phyloP scores from a whole-genome alignment of 169 alveolate genomes.

The Plasmodium inui region DNA sequence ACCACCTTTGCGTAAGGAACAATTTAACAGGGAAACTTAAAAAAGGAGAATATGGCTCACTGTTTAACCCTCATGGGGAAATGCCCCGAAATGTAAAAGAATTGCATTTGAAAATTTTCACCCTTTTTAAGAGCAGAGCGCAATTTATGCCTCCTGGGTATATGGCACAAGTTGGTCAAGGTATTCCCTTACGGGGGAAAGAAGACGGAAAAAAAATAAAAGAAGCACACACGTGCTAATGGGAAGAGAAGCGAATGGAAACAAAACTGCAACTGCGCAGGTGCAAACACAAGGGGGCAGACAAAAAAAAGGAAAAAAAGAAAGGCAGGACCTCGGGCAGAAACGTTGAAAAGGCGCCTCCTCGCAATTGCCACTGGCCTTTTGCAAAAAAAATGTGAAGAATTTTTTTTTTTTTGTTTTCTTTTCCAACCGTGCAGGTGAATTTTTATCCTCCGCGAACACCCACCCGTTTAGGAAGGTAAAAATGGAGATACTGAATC shows the following conservation, averaged over 20 bases:
- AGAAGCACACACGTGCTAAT: slow-evolving; percentile 5
- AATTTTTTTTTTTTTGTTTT: neutral
- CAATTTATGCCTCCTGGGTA: neutral
- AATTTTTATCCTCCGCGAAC: neutral
- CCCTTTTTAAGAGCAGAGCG: neutral
- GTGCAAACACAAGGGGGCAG: neutral
- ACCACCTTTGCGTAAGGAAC: neutral
- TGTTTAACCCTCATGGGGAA: neutral
- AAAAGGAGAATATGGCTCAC: neutral
- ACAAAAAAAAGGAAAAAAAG: neutral
- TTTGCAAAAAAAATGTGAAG: neutral
- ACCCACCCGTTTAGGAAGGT: neutral
- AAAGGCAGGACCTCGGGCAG: neutral
- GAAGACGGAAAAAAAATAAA: neutral
- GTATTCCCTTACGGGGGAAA: neutral
- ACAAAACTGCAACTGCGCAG: neutral
- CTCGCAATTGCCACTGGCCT: neutral
- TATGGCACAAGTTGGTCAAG: neutral
- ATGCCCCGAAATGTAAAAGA: neutral
- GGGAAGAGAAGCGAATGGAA: neutral
- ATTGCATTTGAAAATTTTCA: neutral
- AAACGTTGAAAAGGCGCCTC: neutral
- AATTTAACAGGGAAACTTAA: neutral
- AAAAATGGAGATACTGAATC: neutral
- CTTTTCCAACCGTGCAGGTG: neutral